Evolutionary conservation across 2,329 filamentous ascomycete species (phyloP), one percentile per base, ranked within the genome.

Genomic region (Cercospora sp.): DNA sequence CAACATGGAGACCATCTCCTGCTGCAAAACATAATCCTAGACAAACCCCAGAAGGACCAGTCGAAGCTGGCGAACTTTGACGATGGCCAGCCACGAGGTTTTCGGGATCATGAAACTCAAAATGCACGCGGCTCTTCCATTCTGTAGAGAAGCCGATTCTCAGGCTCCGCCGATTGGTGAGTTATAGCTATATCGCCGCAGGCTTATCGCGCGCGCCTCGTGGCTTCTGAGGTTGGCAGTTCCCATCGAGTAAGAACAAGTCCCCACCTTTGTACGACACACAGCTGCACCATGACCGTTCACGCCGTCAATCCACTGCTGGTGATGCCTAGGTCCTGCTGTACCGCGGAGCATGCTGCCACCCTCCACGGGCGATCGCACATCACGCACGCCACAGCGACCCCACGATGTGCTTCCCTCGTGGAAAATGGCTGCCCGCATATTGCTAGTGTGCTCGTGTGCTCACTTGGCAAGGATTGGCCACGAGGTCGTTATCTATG

Each of bases 241-340:
- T 58, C 53, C 12, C 53, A 58, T 58, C 53, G 53, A 58, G 53
- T 58, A 58, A 58, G 2, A 58, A 24, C 26, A 58, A 16, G 24
- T 32, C 10, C 24, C 24, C 53, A 30, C 24, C 53, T 24, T 9
- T 30, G 24, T 18, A 9, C 53, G 53, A 57, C 43, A 21, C 43
- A 21, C 43, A 10, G 43, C 43, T 53, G 49, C 26, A 28, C 49
- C 18, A 53, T 24, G 49, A 40, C 34, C 3, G 21, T 53, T 9
- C 53, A 28, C 24, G 53, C 28, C 53, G 24, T 30, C 53, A 12
- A 26, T 32, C 8, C 53, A 28, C 53, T 30, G 53, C 53, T 13
- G 24, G 24, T 30, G 24, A 18, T 21, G 5, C n/a, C 49, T 40
- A 16, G 4, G 16, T 40, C 37, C 37, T 43, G 37, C 16, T 43